Evolutionary conservation across 2,329 filamentous ascomycete genomes (phyloP).

Genomic region (Alternaria alternata): DNA sequence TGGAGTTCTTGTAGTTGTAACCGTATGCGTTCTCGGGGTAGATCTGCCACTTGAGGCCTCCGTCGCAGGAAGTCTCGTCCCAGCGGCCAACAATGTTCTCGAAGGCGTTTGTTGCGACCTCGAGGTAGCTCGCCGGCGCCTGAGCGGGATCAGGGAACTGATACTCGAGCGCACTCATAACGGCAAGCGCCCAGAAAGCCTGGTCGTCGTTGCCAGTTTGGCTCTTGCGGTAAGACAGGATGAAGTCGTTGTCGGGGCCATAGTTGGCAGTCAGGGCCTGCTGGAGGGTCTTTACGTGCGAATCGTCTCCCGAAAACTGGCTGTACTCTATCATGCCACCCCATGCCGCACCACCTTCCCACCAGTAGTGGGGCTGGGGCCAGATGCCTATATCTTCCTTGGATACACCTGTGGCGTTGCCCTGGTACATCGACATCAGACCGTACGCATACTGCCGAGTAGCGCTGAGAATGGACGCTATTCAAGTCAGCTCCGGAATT

Average conservation of each 20-base stretch:
- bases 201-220: constrained; percentile 74
- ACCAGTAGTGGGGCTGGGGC: constrained; percentile 58
- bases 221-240: constrained; percentile 52
- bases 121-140: constrained; percentile 62
- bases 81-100: constrained; percentile 74
- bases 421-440: constrained; percentile 48
- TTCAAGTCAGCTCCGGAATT: background rate
- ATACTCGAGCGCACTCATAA: constrained; percentile 73
- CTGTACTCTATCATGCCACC: constrained; percentile 55
- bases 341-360: constrained; percentile 54
- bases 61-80: constrained; percentile 72
- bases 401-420: constrained; percentile 34
- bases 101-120: constrained; percentile 75
- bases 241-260: constrained; percentile 54
- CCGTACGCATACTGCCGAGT: constrained; percentile 43
- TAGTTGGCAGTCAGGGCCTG: constrained; percentile 55
- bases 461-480: constrained; percentile 40
- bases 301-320: constrained; percentile 56
- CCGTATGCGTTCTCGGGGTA: constrained; percentile 75
- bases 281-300: constrained; percentile 53
- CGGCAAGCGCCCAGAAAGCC: constrained; percentile 75
- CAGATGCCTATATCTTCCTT: constrained; percentile 51
- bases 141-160: constrained; percentile 69
- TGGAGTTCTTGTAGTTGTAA: constrained; percentile 82
- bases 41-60: constrained; percentile 84